Conservation (phyloP, 2,329 filamentous ascomycete species). For the Fusarium torulosum region DNA sequence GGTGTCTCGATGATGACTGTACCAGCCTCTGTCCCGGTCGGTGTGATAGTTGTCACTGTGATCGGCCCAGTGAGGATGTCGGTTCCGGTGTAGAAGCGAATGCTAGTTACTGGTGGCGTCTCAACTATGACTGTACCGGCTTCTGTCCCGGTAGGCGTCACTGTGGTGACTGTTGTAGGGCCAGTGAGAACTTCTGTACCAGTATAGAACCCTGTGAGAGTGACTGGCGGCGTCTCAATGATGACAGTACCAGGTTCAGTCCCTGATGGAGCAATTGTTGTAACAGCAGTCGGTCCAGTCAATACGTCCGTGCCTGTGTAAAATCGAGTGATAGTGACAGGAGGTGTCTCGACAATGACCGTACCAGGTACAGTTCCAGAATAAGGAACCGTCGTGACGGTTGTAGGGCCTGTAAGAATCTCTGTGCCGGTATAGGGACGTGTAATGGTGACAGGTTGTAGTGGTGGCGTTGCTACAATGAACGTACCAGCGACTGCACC, state of each 20-base stretch:
- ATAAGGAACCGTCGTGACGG: background rate
- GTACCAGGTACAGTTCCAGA: background rate
- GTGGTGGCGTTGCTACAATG: background rate
- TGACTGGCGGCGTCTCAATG: background rate
- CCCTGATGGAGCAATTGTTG: background rate
- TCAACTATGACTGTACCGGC: background rate
- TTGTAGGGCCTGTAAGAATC: background rate
- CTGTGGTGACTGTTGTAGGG: background rate
- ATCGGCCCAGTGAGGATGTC: background rate
- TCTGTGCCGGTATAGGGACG: background rate
- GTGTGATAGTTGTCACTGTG: background rate
- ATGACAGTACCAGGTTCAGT: conserved; percentile 1
- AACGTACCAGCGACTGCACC: conserved; percentile 2
- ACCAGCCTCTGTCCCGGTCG: background rate
- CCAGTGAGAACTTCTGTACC: background rate
- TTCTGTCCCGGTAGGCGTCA: background rate
- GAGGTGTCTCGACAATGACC: background rate
- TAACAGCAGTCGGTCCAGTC: background rate
- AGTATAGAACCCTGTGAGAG: background rate
- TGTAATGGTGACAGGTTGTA: background rate
- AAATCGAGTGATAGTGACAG: background rate
- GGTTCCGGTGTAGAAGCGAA: background rate
- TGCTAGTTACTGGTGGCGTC: background rate
- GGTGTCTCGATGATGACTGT: background rate
- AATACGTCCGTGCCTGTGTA: background rate